Conservation (phyloP, 208 protist species). For the Lotmaria passim region DNA sequence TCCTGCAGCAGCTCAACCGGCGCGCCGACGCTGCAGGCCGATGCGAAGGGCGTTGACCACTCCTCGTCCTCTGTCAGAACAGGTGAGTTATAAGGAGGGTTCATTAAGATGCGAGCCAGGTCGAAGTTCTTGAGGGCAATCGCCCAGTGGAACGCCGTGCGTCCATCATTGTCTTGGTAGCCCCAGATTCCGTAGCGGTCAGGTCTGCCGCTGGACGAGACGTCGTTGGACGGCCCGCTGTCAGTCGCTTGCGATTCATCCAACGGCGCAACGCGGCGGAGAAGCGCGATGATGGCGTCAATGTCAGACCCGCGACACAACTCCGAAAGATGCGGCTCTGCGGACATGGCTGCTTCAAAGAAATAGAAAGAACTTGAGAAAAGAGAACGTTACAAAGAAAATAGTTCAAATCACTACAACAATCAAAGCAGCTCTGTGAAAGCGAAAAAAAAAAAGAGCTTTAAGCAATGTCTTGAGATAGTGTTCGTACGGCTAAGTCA, state of each 20-base stretch:
- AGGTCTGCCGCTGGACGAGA: slow-evolving; percentile 6
- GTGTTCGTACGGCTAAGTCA: too few relatives aligned
- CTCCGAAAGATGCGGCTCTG: slow-evolving; percentile 74
- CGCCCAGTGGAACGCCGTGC: slow-evolving; percentile 91
- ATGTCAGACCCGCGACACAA: slow-evolving; percentile 67
- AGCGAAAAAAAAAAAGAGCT: too few relatives aligned
- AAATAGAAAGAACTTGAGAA: neutral
- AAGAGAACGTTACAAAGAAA: neutral
- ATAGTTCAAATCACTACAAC: too few relatives aligned
- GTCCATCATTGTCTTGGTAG: slow-evolving; percentile 84
- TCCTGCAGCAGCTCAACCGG: slow-evolving; percentile 59
- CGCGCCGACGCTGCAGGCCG: slow-evolving; percentile 79
- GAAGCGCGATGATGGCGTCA: slow-evolving; percentile 47
- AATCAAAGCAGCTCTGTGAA: too few relatives aligned
- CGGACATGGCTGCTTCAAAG: slow-evolving; percentile 12
- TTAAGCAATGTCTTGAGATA: too few relatives aligned
- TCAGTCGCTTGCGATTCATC: slow-evolving; percentile 17
- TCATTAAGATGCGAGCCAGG: slow-evolving; percentile 65
- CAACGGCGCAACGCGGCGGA: slow-evolving; percentile 45
- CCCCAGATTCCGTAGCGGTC: slow-evolving; percentile 62
- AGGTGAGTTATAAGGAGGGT: slow-evolving; percentile 57
- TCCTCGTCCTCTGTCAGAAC: slow-evolving; percentile 79
- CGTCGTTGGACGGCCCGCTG: slow-evolving; percentile 3
- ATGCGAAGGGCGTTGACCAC: slow-evolving; percentile 73
- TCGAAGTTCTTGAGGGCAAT: slow-evolving; percentile 79